These are phyloP conservation scores for Helicocarpus griseus DNA, from an alignment of 2,329 filamentous ascomycete genomes.

Conservation along the genomic window DNA sequence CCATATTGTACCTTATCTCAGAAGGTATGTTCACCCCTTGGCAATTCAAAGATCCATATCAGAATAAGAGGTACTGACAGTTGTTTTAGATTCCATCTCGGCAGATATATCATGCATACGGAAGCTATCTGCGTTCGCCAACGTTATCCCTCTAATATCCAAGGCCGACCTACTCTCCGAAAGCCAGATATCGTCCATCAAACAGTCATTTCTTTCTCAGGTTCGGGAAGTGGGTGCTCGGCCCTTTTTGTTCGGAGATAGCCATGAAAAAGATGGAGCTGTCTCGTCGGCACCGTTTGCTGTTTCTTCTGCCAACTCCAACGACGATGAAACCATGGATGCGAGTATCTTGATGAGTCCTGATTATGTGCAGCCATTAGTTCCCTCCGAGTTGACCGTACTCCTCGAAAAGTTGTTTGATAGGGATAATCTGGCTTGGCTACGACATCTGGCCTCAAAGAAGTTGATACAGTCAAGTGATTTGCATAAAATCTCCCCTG, in stretches of 20 bases:
- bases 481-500: slow-evolving; percentile 5
- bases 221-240: slow-evolving; percentile 42
- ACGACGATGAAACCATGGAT: slow-evolving; percentile 77
- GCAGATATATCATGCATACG: slow-evolving; percentile 64
- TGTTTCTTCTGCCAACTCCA: slow-evolving; percentile 62
- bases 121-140: slow-evolving; percentile 62
- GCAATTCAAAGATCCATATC: background rate
- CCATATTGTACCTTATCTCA: slow-evolving; percentile 70
- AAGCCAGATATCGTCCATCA: slow-evolving; percentile 49
- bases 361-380: slow-evolving; percentile 73
- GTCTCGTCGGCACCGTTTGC: slow-evolving; percentile 50
- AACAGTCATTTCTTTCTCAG: slow-evolving; percentile 38
- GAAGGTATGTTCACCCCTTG: slow-evolving; percentile 48
- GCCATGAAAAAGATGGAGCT: slow-evolving; percentile 16
- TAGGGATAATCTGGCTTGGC: slow-evolving; percentile 64
- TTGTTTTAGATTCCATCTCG: slow-evolving; percentile 42
- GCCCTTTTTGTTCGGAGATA: slow-evolving; percentile 56
- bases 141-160: slow-evolving; percentile 73
- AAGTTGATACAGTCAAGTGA: slow-evolving; percentile 68
- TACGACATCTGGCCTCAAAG: slow-evolving; percentile 71
- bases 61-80: slow-evolving; percentile 5
- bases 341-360: slow-evolving; percentile 88
- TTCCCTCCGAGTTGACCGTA: slow-evolving; percentile 60
- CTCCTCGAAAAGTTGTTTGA: slow-evolving; percentile 71
- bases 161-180: slow-evolving; percentile 60